These are phyloP conservation scores for Colletotrichum scovillei DNA, from an alignment of 2,329 filamentous ascomycete species.

Conservation along the genomic window DNA sequence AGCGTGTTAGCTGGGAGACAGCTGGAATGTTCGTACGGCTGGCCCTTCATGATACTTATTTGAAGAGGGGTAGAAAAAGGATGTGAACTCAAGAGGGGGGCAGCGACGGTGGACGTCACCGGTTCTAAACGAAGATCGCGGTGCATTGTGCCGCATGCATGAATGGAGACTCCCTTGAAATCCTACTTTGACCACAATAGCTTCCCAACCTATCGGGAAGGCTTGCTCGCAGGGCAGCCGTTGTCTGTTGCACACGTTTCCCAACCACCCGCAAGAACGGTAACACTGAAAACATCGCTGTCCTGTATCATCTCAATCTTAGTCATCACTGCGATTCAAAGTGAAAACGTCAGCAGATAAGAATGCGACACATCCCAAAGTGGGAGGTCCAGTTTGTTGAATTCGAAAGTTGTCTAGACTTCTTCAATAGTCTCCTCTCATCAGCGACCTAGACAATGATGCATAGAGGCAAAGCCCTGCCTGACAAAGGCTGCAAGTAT, in stretches of 20 bases:
- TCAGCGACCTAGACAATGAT: not conserved
- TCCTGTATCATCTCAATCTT: constrained; percentile 25
- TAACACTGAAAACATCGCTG: constrained; percentile 23
- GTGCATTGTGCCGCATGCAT: constrained; percentile 29
- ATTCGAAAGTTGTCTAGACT: constrained; percentile 1
- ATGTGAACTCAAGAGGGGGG: not conserved
- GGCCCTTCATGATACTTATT: not conserved
- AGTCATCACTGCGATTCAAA: constrained; percentile 19
- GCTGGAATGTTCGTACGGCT: constrained; percentile 15
- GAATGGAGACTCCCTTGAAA: constrained; percentile 19
- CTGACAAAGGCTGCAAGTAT: not conserved
- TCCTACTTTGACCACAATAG: constrained; percentile 9
- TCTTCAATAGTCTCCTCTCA: not conserved
- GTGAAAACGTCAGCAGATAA: constrained; percentile 1
- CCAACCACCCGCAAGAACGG: constrained; percentile 10
- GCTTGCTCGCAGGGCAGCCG: constrained; percentile 16
- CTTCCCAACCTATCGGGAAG: not conserved
- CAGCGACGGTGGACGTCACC: not conserved
- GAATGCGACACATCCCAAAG: constrained; percentile 15
- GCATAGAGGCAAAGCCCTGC: not conserved
- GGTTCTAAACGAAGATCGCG: constrained; percentile 9
- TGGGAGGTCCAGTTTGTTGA: not conserved
- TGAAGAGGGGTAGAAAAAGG: not conserved
- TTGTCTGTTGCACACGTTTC: constrained; percentile 18
- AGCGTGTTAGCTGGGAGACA: constrained; percentile 21